These are phyloP conservation scores for Fusarium austroafricanum DNA, from an alignment of 2,329 filamentous ascomycete species.

Conservation along the genomic window DNA sequence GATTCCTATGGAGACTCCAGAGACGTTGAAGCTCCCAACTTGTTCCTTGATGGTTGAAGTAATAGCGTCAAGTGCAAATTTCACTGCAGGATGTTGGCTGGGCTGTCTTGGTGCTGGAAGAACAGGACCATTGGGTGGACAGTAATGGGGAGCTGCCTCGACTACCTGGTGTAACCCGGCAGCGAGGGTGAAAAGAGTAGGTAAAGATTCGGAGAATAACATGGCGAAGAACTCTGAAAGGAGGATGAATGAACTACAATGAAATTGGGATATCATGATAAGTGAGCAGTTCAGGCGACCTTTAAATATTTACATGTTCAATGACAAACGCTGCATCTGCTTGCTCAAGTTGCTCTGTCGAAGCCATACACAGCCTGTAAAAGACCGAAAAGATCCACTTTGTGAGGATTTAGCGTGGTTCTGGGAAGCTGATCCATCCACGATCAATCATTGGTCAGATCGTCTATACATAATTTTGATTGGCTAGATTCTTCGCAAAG, in stretches of 20 bases:
- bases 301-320: neutral
- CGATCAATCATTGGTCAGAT: neutral
- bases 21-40: neutral
- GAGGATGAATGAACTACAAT: rapidly evolving
- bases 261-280: rapidly evolving
- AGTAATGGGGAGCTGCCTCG: neutral
- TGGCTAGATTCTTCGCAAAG: neutral
- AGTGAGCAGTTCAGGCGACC: rapidly evolving
- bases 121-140: conserved; percentile 8
- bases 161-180: neutral
- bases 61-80: neutral
- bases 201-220: neutral
- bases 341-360: too few relatives aligned
- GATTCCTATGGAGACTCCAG: conserved; percentile 1
- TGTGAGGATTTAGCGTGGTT: neutral
- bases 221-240: neutral
- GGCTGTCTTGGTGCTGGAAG: neutral
- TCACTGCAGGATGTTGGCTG: neutral
- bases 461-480: too few relatives aligned
- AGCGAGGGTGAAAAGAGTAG: neutral
- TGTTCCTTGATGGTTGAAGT: neutral
- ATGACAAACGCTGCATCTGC: too few relatives aligned
- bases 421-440: neutral
- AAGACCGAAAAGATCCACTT: conserved; percentile 1
- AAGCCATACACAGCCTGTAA: neutral